phyloP scores from a whole-genome alignment of 2,329 filamentous ascomycete species.

The Claviceps lovelessii region DNA sequence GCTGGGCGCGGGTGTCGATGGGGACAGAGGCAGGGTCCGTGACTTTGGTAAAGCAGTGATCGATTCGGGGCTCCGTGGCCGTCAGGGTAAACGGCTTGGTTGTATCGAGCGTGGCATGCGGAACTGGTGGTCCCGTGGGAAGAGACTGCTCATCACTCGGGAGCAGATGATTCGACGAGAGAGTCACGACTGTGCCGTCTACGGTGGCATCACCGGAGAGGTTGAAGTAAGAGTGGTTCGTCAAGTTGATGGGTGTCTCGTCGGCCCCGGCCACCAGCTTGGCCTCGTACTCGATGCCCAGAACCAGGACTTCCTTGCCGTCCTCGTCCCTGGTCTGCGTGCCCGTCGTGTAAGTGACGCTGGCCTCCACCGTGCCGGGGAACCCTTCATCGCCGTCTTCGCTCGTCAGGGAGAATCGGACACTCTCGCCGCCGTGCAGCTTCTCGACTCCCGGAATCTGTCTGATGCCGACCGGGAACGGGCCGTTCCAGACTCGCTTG shows the following conservation, averaged over 20 bases:
- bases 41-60: slow-evolving; percentile 80
- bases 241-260: slow-evolving; percentile 88
- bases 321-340: slow-evolving; percentile 43
- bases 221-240: slow-evolving; percentile 83
- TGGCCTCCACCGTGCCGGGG: slow-evolving; percentile 68
- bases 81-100: slow-evolving; percentile 58
- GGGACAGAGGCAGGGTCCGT: slow-evolving; percentile 43
- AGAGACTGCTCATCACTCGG: slow-evolving; percentile 61
- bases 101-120: slow-evolving; percentile 51
- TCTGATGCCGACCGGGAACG: slow-evolving; percentile 41
- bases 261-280: slow-evolving; percentile 63
- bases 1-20: slow-evolving; percentile 48
- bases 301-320: slow-evolving; percentile 50
- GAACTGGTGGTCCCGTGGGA: slow-evolving; percentile 51
- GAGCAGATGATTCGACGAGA: slow-evolving; percentile 51
- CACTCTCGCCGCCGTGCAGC: slow-evolving; percentile 47
- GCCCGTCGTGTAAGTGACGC: slow-evolving; percentile 63
- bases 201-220: slow-evolving; percentile 38
- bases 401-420: slow-evolving; percentile 53
- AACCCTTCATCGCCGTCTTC: slow-evolving; percentile 78
- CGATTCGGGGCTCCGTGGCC: slow-evolving; percentile 58
- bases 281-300: slow-evolving; percentile 83
- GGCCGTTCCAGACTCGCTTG: slow-evolving; percentile 63
- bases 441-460: slow-evolving; percentile 35
- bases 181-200: slow-evolving; percentile 49